Base-by-base conservation (phyloP, 2,329 filamentous ascomycete genomes). In the Xylaria sp. region DNA sequence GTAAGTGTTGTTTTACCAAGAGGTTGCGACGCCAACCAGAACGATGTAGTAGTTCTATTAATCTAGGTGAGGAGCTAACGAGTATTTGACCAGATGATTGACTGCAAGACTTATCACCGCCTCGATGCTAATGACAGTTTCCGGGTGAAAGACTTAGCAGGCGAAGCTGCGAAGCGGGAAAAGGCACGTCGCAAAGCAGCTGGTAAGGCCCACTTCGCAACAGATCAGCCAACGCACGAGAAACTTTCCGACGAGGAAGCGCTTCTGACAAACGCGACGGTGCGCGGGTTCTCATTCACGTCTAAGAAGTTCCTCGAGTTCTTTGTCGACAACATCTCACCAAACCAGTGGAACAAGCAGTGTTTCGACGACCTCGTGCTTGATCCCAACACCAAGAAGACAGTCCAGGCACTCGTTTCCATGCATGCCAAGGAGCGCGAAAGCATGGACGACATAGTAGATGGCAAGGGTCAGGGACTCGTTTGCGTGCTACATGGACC, bases 401-500 rank as follows among this genome's bases (percentile, higher is more conserved):
- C 68, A 0, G 65, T 77, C 10, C 67, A 73, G 52, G 67, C 72
- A n/a, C 65, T 75, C 23, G 72, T 75, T 6, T 66, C 70, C 7
- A 68, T 57, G 41, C 72, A 75, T 46, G 36, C 66, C 5, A 68
- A 62, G 10, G 64, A 63, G 23, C 49, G 41, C 15, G 68, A 66
- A 15, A 33, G 20, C 3, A 70, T 75, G 31, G 70, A 73, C 12
- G 72, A 75, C 51, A 74, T 73, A 13, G 65, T 75, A 1, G 72
- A 67, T 15, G 71, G 72, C 6, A 75, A 75, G 64, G 73, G 71
- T 1, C 65, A 82, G 59, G 83, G 83, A 3, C 78, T 86, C 20
- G 81, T 86, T 52, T 80, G 83, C 55, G 79, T 86, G 0, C 78
- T 86, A 4, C 82, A 80, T 9, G 83, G 84, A 0, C 82, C 82